Evolutionary conservation across 371 early-diverging fungal genomes (phyloP).

Genomic region (Lichtheimia ramosa): DNA sequence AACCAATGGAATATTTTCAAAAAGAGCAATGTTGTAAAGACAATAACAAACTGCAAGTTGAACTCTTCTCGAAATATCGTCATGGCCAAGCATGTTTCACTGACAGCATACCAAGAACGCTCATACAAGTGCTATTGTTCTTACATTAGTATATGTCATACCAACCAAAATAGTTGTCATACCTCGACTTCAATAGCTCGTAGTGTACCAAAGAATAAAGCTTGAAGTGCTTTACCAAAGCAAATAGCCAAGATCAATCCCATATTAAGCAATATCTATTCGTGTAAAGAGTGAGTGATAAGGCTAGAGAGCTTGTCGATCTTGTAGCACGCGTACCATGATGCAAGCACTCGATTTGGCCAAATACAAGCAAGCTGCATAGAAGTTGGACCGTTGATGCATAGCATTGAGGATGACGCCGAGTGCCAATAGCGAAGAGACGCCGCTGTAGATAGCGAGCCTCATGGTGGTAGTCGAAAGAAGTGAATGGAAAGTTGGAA

Average conservation of each 20-base stretch:
- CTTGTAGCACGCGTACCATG: constrained; percentile 55
- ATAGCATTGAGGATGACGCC: constrained; percentile 75
- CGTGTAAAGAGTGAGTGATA: neutral
- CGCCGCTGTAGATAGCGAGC: constrained; percentile 74
- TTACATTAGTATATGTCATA: neutral
- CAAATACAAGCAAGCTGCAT: constrained; percentile 85
- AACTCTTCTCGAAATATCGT: constrained; percentile 95
- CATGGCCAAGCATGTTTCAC: constrained; percentile 94
- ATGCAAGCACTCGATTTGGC: constrained; percentile 85
- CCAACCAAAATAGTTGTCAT: neutral
- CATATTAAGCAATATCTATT: constrained; percentile 79
- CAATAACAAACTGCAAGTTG: constrained; percentile 78
- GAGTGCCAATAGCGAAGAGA: constrained; percentile 69
- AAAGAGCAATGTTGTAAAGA: constrained; percentile 83
- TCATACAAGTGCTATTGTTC: constrained; percentile 85
- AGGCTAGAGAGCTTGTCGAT: too few relatives aligned
- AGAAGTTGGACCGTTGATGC: constrained; percentile 80
- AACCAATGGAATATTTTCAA: constrained; percentile 97
- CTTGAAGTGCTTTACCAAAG: constrained; percentile 72
- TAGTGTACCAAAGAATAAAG: constrained; percentile 88
- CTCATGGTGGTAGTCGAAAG: constrained; percentile 41
- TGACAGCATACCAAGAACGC: constrained; percentile 93
- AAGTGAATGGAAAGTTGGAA: neutral
- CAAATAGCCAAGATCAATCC: constrained; percentile 76
- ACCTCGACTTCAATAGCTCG: constrained; percentile 92